phyloP scores from a whole-genome alignment of 1,284 basidiomycete genomes.

The Moniliophthora roreri region DNA sequence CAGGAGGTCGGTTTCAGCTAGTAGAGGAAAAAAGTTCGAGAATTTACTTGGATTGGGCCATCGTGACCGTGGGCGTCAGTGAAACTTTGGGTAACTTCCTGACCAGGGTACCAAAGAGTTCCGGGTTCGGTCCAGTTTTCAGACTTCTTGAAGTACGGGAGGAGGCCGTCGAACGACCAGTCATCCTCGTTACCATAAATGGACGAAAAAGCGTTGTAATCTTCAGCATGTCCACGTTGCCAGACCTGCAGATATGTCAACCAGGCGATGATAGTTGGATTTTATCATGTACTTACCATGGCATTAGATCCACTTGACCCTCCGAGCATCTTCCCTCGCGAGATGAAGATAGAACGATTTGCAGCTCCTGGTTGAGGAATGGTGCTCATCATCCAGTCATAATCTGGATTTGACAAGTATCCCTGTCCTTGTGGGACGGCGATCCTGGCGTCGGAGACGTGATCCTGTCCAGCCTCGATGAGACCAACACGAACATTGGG shows the following conservation, averaged over 20 bases:
- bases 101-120: not conserved
- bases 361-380: not conserved
- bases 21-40: too few species aligned
- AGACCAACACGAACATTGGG: slow-evolving; percentile 20
- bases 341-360: too few species aligned
- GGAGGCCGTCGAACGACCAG: not conserved
- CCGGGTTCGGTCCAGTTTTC: not conserved
- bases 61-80: not conserved
- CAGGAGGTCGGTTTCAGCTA: too few species aligned
- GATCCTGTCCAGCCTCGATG: slow-evolving; percentile 24
- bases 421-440: too few species aligned
- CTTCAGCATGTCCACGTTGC: not conserved
- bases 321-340: not conserved
- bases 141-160: not conserved
- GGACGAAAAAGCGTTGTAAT: not conserved
- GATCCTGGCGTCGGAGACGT: slow-evolving; percentile 5
- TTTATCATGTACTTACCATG: not conserved
- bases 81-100: too few species aligned
- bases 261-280: too few species aligned
- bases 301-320: not conserved
- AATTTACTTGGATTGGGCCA: not conserved
- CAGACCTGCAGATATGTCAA: not conserved
- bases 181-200: not conserved
- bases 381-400: slow-evolving; percentile 6
- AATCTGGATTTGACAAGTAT: slow-evolving; percentile 6